Conservation (phyloP, 495 filamentous ascomycete genomes). For the Pyronema domesticum region DNA sequence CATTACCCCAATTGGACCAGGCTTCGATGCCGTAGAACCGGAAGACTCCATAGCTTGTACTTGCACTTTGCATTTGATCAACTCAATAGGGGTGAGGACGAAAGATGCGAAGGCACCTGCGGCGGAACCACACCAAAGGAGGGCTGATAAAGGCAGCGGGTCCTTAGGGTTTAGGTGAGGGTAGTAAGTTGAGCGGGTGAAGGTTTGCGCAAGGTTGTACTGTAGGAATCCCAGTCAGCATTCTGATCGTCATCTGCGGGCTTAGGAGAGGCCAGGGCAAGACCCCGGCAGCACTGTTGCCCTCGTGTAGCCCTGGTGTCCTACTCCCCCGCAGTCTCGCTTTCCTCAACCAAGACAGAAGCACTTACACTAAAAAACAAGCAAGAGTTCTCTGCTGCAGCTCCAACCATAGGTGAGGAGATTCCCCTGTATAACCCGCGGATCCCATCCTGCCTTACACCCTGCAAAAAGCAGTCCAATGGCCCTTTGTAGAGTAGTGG, state of each 20-base stretch:
- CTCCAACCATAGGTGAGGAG: conserved; percentile 74
- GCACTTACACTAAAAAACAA: conserved; percentile 64
- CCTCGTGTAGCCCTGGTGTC: neutral
- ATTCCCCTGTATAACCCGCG: conserved; percentile 81
- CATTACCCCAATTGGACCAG: conserved; percentile 45
- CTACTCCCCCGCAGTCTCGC: no score
- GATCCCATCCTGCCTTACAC: conserved; percentile 52
- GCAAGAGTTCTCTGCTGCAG: conserved; percentile 81
- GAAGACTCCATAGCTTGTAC: conserved; percentile 30
- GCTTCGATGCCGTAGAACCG: conserved; percentile 21
- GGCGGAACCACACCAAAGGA: conserved; percentile 60
- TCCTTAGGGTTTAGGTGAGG: conserved; percentile 35
- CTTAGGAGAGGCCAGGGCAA: neutral
- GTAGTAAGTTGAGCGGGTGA: conserved; percentile 41
- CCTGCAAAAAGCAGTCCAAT: conserved; percentile 82
- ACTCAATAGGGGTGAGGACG: conserved; percentile 82
- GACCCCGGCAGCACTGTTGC: neutral
- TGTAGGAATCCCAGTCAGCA: conserved; percentile 15
- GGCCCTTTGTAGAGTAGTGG: conserved; percentile 75
- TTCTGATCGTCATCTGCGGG: neutral
- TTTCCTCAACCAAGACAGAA: no score
- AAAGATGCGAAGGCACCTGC: conserved; percentile 83
- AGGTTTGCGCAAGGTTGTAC: conserved; percentile 51
- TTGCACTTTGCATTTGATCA: conserved; percentile 98
- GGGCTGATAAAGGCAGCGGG: conserved; percentile 47